phyloP scores from a whole-genome alignment of 768 basidiomycete genomes.

The Thelephora ganbajun region DNA sequence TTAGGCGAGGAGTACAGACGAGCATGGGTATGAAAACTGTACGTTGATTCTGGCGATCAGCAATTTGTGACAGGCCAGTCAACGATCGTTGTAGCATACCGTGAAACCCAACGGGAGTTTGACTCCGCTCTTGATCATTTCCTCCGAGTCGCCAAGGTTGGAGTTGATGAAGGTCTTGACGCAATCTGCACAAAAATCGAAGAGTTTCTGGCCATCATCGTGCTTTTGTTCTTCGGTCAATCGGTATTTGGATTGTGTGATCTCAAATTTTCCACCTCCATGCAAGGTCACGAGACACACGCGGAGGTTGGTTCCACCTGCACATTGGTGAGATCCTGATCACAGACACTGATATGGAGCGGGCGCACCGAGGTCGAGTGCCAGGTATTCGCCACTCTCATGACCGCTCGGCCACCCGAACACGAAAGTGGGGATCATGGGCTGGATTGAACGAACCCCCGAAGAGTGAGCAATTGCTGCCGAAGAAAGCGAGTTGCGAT shows the following conservation, averaged over 20 bases:
- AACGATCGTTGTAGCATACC: constrained; percentile 30
- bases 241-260: constrained; percentile 95
- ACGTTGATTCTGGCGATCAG: constrained; percentile 5
- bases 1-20: constrained; percentile 33
- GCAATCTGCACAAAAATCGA: constrained; percentile 96
- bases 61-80: constrained; percentile 4
- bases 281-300: constrained; percentile 91
- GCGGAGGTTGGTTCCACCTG: constrained; percentile 93
- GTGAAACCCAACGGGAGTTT: constrained; percentile 85
- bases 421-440: constrained; percentile 95
- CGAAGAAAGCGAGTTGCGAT: background rate
- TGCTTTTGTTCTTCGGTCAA: constrained; percentile 97
- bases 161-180: constrained; percentile 78
- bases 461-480: background rate
- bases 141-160: constrained; percentile 33
- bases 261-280: constrained; percentile 92
- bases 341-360: background rate
- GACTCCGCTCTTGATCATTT: constrained; percentile 36
- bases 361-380: constrained; percentile 70
- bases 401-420: constrained; percentile 90
- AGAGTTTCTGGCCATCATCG: constrained; percentile 87
- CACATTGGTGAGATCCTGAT: background rate
- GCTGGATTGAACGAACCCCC: constrained; percentile 27
- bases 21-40: constrained; percentile 91
- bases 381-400: constrained; percentile 83